phyloP scores from a whole-genome alignment of 352 stramenopile species.

The Pythium periplocum region DNA sequence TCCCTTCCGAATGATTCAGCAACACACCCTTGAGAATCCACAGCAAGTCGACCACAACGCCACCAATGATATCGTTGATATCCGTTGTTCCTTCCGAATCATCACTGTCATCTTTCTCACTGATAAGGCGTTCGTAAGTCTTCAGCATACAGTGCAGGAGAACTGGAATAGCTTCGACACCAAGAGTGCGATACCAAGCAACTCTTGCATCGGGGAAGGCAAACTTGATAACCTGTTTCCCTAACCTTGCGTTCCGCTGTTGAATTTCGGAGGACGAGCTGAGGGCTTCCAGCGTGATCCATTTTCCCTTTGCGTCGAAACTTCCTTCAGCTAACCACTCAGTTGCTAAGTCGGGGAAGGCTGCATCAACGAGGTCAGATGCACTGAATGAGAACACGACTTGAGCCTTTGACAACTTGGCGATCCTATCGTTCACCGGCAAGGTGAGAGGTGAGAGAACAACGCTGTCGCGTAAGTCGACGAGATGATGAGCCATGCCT shows the following conservation, averaged over 20 bases:
- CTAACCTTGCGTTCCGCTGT: constrained; percentile 58
- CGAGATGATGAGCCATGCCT: constrained; percentile 20
- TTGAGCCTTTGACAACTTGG: constrained; percentile 50
- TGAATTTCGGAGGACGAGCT: constrained; percentile 66
- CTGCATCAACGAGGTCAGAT: constrained; percentile 45
- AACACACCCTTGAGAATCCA: constrained; percentile 69
- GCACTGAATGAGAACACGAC: constrained; percentile 76
- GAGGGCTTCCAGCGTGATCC: constrained; percentile 57
- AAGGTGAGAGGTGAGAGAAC: constrained; percentile 36
- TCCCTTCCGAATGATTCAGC: constrained; percentile 23
- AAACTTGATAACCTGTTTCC: constrained; percentile 49
- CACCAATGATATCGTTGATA: constrained; percentile 8
- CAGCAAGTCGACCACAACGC: constrained; percentile 51
- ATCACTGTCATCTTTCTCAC: constrained; percentile 4
- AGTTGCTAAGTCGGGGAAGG: constrained; percentile 53
- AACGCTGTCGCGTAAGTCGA: constrained; percentile 47
- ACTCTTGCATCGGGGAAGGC: constrained; percentile 28
- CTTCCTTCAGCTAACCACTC: constrained; percentile 70
- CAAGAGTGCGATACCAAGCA: constrained; percentile 51
- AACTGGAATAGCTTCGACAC: constrained; percentile 42
- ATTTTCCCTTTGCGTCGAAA: constrained; percentile 43
- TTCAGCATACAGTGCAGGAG: constrained; percentile 64
- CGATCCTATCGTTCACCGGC: constrained; percentile 31
- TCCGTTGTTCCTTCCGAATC: background rate
- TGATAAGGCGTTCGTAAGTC: constrained; percentile 25